These are phyloP conservation scores for Zygosaccharomyces rouxii DNA, from an alignment of 805 yeast genomes.

Conservation along the genomic window DNA sequence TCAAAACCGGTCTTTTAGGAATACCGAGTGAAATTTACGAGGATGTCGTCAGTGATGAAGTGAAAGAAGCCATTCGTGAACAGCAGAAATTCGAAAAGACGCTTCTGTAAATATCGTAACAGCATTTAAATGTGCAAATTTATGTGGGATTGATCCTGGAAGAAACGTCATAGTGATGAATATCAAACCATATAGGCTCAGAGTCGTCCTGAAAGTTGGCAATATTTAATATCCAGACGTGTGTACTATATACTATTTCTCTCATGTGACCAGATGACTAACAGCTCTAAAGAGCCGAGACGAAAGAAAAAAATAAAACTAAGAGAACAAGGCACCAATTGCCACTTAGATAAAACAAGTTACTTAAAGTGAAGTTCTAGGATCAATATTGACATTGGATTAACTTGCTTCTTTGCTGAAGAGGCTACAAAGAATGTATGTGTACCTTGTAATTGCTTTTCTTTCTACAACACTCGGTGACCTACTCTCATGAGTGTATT, in stretches of 20 bases:
- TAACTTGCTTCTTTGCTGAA: not conserved
- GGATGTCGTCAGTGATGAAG: slow-evolving; percentile 53
- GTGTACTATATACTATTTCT: not conserved
- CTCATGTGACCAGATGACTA: slow-evolving; percentile 4
- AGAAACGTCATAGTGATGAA: not conserved
- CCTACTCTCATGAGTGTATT: not conserved
- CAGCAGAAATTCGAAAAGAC: slow-evolving; percentile 52
- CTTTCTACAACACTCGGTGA: not conserved
- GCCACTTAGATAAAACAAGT: not conserved
- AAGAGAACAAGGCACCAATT: not conserved
- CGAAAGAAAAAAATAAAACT: slow-evolving; percentile 1
- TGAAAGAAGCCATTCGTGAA: slow-evolving; percentile 53
- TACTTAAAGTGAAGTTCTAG: not conserved
- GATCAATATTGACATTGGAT: not conserved
- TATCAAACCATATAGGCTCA: not conserved
- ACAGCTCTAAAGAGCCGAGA: not conserved
- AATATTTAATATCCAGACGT: not conserved
- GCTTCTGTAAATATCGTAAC: not conserved
- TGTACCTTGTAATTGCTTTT: not conserved
- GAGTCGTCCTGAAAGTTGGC: not conserved
- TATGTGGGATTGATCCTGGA: not conserved
- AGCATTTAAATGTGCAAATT: not conserved
- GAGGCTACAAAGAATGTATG: slow-evolving; percentile 1
- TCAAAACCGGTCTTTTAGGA: slow-evolving; percentile 57
- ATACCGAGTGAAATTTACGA: slow-evolving; percentile 58